phyloP scores from a whole-genome alignment of 192 early-diverging fungal species.

The Coemansia sp. region DNA sequence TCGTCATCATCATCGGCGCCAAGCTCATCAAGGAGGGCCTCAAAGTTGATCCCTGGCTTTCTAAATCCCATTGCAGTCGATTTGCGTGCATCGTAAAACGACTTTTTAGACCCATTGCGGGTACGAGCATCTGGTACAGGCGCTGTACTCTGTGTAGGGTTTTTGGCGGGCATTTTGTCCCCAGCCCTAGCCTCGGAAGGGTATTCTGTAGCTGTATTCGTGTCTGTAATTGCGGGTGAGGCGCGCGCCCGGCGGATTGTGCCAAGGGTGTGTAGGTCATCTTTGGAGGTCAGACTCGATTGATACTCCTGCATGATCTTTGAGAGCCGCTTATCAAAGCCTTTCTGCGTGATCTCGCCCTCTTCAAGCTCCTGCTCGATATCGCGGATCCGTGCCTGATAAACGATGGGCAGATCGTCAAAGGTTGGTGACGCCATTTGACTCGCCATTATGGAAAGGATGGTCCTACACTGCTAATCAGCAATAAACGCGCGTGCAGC shows the following conservation, averaged over 20 bases:
- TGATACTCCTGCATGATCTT: constrained; percentile 58
- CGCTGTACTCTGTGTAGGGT: not conserved
- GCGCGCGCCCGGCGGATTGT: not conserved
- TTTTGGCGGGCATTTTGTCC: not conserved
- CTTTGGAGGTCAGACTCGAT: constrained; percentile 5
- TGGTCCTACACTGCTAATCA: not conserved
- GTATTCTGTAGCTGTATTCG: not conserved
- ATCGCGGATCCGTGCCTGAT: constrained; percentile 43
- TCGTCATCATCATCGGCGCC: constrained; percentile 21
- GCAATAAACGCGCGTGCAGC: not conserved
- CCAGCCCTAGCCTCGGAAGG: not conserved
- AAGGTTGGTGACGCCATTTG: constrained; percentile 20
- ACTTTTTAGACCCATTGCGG: constrained; percentile 18
- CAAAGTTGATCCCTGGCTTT: constrained; percentile 53
- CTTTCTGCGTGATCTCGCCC: constrained; percentile 74
- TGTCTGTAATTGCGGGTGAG: not conserved
- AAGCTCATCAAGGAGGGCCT: constrained; percentile 41
- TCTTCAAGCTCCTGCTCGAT: constrained; percentile 58
- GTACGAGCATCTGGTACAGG: not conserved
- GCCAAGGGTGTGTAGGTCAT: not conserved
- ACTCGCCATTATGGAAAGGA: constrained; percentile 13
- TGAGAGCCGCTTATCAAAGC: constrained; percentile 65
- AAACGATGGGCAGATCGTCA: constrained; percentile 41
- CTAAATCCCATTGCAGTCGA: constrained; percentile 37
- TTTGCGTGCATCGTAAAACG: constrained; percentile 38